Percentiles rank a stretch among this genome's conserved stretches.
Evolutionary conservation across 345 rosid genomes (phyloP).

Genomic region (Euphorbia lathyris): DNA sequence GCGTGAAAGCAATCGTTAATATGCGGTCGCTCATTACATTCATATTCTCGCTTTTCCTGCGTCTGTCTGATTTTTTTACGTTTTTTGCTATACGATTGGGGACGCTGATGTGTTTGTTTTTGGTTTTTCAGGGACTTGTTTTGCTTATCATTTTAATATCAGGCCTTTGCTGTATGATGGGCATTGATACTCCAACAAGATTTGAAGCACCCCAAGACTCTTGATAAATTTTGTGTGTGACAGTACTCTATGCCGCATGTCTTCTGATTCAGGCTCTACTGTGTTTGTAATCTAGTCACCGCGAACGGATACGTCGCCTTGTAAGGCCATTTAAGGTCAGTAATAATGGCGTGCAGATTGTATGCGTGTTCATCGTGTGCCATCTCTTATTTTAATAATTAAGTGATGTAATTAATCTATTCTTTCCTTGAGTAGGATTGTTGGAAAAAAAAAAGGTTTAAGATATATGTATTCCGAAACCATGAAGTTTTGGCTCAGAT

Average conservation of each 20-base stretch:
- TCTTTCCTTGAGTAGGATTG: neutral
- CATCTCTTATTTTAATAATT: neutral
- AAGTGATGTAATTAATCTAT: neutral
- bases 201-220: slow-evolving; percentile 95
- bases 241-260: slow-evolving; percentile 1
- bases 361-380: slow-evolving; percentile 3
- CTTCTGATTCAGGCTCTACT: slow-evolving; percentile 14
- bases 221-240: slow-evolving; percentile 29
- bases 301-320: slow-evolving; percentile 12
- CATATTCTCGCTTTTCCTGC: neutral
- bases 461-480: neutral
- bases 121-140: slow-evolving; percentile 69
- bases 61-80: neutral
- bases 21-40: neutral
- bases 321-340: slow-evolving; percentile 13
- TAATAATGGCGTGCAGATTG: slow-evolving; percentile 18
- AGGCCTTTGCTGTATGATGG: slow-evolving; percentile 97
- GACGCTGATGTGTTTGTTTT: slow-evolving; percentile 25
- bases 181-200: slow-evolving; percentile 90
- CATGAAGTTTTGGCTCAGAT: neutral
- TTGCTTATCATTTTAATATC: slow-evolving; percentile 80
- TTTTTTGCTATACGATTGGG: neutral
- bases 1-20: neutral
- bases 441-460: neutral
- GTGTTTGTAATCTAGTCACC: slow-evolving; percentile 26